These are phyloP conservation scores for Phellopilus nigrolimitatus DNA, from an alignment of 1,284 basidiomycete species.

Conservation along the genomic window DNA sequence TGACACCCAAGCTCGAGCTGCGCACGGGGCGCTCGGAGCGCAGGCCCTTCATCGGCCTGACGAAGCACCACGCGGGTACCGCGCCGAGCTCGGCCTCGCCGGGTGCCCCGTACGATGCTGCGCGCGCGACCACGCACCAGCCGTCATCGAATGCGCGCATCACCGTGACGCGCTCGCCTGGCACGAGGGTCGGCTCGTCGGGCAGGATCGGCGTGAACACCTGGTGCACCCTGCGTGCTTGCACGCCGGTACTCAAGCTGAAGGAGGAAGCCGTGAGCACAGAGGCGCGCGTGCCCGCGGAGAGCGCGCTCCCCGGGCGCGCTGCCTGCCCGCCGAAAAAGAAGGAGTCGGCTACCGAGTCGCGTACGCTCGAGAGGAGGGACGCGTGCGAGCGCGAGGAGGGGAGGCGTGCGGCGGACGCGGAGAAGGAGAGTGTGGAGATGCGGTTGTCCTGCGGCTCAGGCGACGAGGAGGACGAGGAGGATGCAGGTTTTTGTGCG, in stretches of 20 bases:
- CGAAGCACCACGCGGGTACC: conserved; percentile 69
- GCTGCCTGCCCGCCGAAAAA: conserved; percentile 23
- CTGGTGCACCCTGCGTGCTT: conserved; percentile 53
- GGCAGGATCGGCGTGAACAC: conserved; percentile 61
- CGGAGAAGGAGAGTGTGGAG: conserved; percentile 23
- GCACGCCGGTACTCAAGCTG: conserved; percentile 33
- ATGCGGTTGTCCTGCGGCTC: conserved; percentile 17
- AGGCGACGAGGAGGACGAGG: conserved; percentile 21
- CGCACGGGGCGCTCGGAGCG: conserved; percentile 58
- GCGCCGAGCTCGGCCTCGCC: conserved; percentile 57
- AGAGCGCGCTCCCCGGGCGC: conserved; percentile 13
- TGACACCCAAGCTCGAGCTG: conserved; percentile 55
- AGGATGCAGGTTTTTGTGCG: no score
- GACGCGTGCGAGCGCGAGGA: conserved; percentile 24
- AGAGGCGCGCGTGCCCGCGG: conserved; percentile 20
- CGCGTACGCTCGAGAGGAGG: conserved; percentile 28
- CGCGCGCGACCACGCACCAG: conserved; percentile 67
- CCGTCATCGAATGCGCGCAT: conserved; percentile 67
- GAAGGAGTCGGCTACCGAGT: conserved; percentile 29
- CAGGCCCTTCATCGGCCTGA: conserved; percentile 54
- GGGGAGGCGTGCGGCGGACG: conserved; percentile 8
- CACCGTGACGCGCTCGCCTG: conserved; percentile 55
- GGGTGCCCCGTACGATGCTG: conserved; percentile 29
- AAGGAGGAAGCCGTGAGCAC: conserved; percentile 33
- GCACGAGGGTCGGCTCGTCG: conserved; percentile 56